Percentiles rank a stretch among this genome's conserved stretches.
Evolutionary conservation across 2,329 filamentous ascomycete species (phyloP).

Genomic region (Paraphaeosphaeria sporulosa): DNA sequence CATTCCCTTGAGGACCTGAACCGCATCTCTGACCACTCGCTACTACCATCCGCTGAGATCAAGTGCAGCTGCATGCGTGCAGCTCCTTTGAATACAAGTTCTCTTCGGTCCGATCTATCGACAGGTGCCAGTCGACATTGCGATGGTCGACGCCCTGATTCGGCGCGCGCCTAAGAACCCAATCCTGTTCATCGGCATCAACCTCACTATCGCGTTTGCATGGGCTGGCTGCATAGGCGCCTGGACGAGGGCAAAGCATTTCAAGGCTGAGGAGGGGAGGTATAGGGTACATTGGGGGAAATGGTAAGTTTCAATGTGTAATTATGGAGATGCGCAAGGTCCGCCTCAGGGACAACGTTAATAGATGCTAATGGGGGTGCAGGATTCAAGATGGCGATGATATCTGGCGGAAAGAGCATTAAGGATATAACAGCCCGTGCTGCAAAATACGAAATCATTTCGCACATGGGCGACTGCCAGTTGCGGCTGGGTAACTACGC

Average conservation of each 20-base stretch:
- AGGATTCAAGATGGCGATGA: not conserved
- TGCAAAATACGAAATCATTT: not conserved
- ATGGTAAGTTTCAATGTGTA: not conserved
- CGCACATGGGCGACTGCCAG: not conserved
- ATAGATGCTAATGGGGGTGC: not conserved
- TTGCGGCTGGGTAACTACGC: no score
- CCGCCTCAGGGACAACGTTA: not conserved
- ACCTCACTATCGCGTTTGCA: not conserved
- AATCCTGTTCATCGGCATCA: slow-evolving; percentile 4
- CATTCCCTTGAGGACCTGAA: no score
- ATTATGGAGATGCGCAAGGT: no score
- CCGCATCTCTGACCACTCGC: no score
- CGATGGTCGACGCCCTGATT: slow-evolving; percentile 3
- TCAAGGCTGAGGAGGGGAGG: slow-evolving; percentile 2
- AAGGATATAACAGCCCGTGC: not conserved
- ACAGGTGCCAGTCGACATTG: not conserved
- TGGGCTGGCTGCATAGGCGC: slow-evolving; percentile 11
- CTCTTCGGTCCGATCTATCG: no score
- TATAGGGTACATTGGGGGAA: slow-evolving; percentile 7
- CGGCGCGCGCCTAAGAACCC: slow-evolving; percentile 8
- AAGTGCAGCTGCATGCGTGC: no score
- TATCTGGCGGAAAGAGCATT: not conserved
- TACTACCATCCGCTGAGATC: no score
- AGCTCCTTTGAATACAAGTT: no score
- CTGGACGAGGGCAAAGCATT: slow-evolving; percentile 10